Conservation (phyloP, 257 asterid species). For the Ehretia macrophylla region DNA sequence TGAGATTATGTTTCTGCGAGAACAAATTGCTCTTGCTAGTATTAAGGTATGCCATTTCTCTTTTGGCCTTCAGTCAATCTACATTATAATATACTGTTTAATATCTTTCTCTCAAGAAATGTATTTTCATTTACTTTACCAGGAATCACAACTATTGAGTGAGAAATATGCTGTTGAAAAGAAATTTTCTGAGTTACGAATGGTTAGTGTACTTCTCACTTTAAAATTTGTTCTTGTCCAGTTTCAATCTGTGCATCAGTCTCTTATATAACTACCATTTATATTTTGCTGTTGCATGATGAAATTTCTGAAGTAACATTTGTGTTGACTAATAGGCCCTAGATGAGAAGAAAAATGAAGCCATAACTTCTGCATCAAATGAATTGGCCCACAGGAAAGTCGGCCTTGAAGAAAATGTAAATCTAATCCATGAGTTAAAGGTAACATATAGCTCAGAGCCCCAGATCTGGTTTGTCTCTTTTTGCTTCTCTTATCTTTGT, state of each 20-base stretch:
- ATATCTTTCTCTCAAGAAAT: no score
- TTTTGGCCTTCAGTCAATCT: conserved; percentile 3
- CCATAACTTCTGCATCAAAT: conserved; percentile 74
- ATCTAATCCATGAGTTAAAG: conserved; percentile 83
- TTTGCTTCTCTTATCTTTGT: neutral
- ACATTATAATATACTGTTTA: no score
- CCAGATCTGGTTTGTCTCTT: no score
- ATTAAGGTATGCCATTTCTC: conserved; percentile 50
- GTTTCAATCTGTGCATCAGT: neutral
- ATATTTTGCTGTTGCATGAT: conserved; percentile 1
- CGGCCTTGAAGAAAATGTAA: conserved; percentile 86
- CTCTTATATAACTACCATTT: neutral
- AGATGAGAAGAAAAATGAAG: conserved; percentile 92
- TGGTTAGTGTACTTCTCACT: conserved; percentile 48
- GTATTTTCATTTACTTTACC: conserved; percentile 16
- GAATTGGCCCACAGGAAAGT: conserved; percentile 88
- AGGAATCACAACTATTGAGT: conserved; percentile 79
- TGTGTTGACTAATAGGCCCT: conserved; percentile 33
- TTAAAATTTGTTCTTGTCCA: neutral
- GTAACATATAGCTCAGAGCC: conserved; percentile 27
- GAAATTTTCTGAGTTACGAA: conserved; percentile 80
- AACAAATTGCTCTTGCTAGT: conserved; percentile 82
- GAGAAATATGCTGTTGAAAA: conserved; percentile 76
- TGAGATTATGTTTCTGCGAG: conserved; percentile 66
- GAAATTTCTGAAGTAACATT: neutral